Evolutionary conservation across 2,329 filamentous ascomycete genomes (phyloP), one percentile per base, ranked within the genome.

Genomic region (Cladosporium halotolerans): DNA sequence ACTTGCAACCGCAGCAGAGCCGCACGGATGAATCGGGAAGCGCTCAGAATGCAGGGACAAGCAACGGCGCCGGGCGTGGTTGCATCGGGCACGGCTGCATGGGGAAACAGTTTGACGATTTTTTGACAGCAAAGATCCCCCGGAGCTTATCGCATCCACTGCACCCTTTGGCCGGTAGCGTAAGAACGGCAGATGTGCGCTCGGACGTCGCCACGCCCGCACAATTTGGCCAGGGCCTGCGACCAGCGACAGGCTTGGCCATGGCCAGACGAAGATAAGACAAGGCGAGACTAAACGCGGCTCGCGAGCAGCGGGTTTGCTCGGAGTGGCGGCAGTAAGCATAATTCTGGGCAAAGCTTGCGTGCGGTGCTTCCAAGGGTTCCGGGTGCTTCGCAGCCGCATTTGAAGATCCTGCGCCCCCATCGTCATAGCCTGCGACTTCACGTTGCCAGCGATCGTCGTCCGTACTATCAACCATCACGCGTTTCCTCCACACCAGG

Each of bases 381-480:
- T 28, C 23, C 23, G 23, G 23, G 23, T 28, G 23, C 23, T 28
- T 28, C 23, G 23, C 36, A 39, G 47, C 31, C 39, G 47, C 47
- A 14, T 31, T 42, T 42, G 47, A 34, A 50, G 47, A 50, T 50
- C 47, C 47, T 50, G 47, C 47, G 47, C 39, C 19, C 42, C 32
- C 18, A 16, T 50, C 47, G 47, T 50, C 47, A 50, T 50, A 39
- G 28, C 16, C 34, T 36, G 18, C n/a, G 33, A 28, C n/a, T 14
- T 13, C 34, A 45, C 43, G 7, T 14, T 28, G 33, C 23, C 33
- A 38, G 31, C n/a, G 36, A 39, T 39, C 36, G 36, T 39, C 36
- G 13, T 36, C 34, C 34, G 34, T 41, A 41, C 23, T 49, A 31
- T 13, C 23, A 42, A 42, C 39, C 23, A 41, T 36, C 34, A 19